Base-by-base conservation (phyloP, 495 filamentous ascomycete species). In the Xylaria flabelliformis region DNA sequence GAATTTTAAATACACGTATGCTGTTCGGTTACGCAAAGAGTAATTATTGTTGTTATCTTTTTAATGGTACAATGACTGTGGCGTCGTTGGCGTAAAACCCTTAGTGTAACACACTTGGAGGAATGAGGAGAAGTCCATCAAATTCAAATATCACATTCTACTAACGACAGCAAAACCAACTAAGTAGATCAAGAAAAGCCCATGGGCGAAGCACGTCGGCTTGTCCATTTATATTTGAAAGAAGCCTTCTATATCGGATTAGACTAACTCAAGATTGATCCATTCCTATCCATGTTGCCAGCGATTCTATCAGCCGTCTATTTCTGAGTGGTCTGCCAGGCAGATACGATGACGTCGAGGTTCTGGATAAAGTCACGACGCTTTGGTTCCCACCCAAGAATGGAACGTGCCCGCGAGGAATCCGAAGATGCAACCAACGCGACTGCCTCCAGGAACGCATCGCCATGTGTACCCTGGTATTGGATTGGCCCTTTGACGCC, bases 371-470 rank as follows among this genome's bases (percentile, higher is more conserved):
- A 72, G 4, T 74, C 74, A 44, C 58, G 12, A 26, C 76, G 79
- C 79, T 51, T 81, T 2, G 83, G 81, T 21, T 72, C 68, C 83
- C 83, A 85, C 21, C 78, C 83, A 46, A 85, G 72, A 1, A 85
- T 65, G 13, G 44, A 58, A 75, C 72, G 82, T 7, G 83, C 83
- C 24, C 81, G 72, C 36, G 74, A 76, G 1, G 74, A 74, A 67
- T 75, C 76, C 2, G 58, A 62, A 59, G 77, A 80, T 15, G 75
- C 51, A 50, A 65, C 77, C 9, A 75, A 73, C 19, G 68, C 73
- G 74, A 83, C 61, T 12, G 80, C 82, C 29, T 79, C 70, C 4
- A 64, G 32, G 71, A 81, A 76, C 6, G 73, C 12, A 76, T 81
- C 63, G 32, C 75, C 76, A 2, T 72, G 76, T 39, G 74, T 34